Conservation (phyloP, 2,329 filamentous ascomycete species). For the Blastomyces gilchristii region DNA sequence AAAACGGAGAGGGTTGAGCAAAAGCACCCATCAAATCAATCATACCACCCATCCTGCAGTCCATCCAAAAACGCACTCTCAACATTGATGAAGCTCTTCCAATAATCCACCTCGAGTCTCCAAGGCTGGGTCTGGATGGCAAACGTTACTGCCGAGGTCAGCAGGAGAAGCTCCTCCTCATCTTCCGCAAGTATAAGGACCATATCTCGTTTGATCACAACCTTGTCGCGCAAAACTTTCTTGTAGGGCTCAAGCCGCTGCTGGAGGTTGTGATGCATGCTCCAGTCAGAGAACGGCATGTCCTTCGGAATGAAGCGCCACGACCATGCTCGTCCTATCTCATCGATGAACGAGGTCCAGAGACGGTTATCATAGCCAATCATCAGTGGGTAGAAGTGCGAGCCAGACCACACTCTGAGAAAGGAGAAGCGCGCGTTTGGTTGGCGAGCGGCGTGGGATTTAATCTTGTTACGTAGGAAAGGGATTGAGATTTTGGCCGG, state of each 20-base stretch:
- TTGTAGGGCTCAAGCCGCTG: constrained; percentile 24
- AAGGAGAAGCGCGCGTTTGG: constrained; percentile 33
- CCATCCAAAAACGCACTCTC: constrained; percentile 36
- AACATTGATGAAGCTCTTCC: constrained; percentile 44
- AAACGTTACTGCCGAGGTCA: constrained; percentile 35
- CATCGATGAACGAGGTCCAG: constrained; percentile 34
- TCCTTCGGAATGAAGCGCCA: constrained; percentile 43
- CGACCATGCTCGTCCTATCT: constrained; percentile 35
- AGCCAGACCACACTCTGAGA: constrained; percentile 39
- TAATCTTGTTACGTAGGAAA: constrained; percentile 25
- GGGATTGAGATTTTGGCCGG: constrained; percentile 25
- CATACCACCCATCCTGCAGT: constrained; percentile 24
- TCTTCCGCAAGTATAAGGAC: constrained; percentile 40
- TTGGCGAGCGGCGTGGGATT: constrained; percentile 9
- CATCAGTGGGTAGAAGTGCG: constrained; percentile 43
- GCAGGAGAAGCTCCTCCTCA: constrained; percentile 32
- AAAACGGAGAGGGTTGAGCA: background rate
- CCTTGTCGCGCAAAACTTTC: constrained; percentile 22
- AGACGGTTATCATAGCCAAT: constrained; percentile 30
- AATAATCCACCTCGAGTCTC: constrained; percentile 43
- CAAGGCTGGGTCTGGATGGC: constrained; percentile 41
- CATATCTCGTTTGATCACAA: constrained; percentile 35
- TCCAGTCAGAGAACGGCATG: constrained; percentile 36
- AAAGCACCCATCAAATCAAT: constrained; percentile 3
- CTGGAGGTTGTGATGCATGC: constrained; percentile 33